Evolutionary conservation across 305 asterid genomes (phyloP), one percentile per base, ranked within the genome.

Genomic region (Fraxinus angustifolia): DNA sequence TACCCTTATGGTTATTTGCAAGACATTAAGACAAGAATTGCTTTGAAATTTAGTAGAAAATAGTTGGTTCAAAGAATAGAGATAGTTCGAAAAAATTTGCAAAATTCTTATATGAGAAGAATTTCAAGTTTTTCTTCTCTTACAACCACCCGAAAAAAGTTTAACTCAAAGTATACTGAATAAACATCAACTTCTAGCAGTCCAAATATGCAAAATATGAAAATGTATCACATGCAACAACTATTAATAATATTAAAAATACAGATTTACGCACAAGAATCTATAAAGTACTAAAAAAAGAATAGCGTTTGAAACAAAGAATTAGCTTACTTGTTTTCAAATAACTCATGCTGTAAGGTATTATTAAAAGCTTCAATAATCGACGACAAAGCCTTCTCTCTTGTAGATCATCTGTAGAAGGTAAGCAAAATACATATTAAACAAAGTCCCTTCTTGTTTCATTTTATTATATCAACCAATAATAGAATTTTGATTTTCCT

Each of bases 301-400:
- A 2, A 45, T 4, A 82, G 10, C 34, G 70, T 19, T 72, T 77
- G 21, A 82, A 78, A 17, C 16, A 36, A 82, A 71, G 17, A 50
- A 79, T 45, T 28, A 50, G n/a, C 70, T 23, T 91, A 96, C 99
- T 94, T 96, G 83, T 90, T 89, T 83, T 92, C 97, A 12, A 92
- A 90, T 86, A 90, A 96, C 21, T 90, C 94, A 31, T 87, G 91
- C 60, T 91, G 95, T 53, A 96, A 50, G 84, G 84, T 89, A 90
- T 82, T 91, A 83, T 90, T 94, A 74, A 96, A 96, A 21, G 92
- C 86, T 85, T 93, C 95, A 53, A 89, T 90, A 76, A 96, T 85
- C 17, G 92, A 87, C 6, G 91, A 77, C 93, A 96, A 86, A 3
- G 97, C 98, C 84, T 87, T 90, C 90, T 96, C 97, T 83, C 97